Evolutionary conservation across 306 rosid species (phyloP).

Genomic region (Argentina anserina): DNA sequence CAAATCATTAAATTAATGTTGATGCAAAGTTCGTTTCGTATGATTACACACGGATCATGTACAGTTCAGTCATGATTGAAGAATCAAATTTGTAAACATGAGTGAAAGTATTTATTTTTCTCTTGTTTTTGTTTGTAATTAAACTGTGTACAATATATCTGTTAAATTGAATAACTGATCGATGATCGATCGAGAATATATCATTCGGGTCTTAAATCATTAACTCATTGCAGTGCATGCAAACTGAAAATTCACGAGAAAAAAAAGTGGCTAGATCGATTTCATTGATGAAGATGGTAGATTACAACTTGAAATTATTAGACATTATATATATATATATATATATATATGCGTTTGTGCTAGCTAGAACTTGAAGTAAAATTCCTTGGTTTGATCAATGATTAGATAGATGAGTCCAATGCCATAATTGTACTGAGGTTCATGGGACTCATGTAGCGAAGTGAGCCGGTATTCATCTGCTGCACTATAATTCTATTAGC

Average conservation of each 20-base stretch:
- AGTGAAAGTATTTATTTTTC: neutral
- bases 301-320: neutral
- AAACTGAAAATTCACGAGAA: neutral
- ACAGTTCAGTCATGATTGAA: neutral
- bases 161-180: too few species aligned
- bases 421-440: conserved; percentile 64
- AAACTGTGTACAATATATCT: neutral
- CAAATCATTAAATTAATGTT: too few species aligned
- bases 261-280: neutral
- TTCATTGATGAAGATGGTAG: neutral
- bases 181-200: neutral
- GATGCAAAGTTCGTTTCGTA: neutral
- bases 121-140: neutral
- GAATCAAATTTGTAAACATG: neutral
- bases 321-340: neutral
- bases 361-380: neutral
- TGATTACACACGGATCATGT: neutral
- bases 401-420: conserved; percentile 32
- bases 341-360: too few species aligned
- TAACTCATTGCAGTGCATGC: neutral
- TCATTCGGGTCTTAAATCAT: neutral
- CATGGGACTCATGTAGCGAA: conserved; percentile 57
- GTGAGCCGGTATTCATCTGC: conserved; percentile 48
- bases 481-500: conserved; percentile 52
- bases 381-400: neutral